Evolutionary conservation across 2,329 filamentous ascomycete species (phyloP).

Genomic region (Alternaria angustiovoidea): DNA sequence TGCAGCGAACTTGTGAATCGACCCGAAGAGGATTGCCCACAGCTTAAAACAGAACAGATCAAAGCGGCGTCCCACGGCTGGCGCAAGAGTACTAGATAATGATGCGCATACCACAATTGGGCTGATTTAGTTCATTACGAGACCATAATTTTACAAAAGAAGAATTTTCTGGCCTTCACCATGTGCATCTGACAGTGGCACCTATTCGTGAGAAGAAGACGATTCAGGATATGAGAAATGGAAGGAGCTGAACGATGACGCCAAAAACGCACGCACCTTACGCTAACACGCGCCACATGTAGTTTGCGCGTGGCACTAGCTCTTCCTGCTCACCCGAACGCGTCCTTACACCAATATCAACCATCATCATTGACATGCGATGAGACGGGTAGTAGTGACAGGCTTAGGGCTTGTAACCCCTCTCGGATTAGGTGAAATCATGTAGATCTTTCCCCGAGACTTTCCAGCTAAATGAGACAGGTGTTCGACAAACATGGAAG

Average conservation of each 20-base stretch:
- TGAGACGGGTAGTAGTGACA: slow-evolving; percentile 61
- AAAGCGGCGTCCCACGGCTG: no score
- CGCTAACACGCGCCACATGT: slow-evolving; percentile 21
- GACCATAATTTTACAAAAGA: no score
- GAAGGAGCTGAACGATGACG: neutral
- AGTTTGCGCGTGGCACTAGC: slow-evolving; percentile 16
- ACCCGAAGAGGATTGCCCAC: neutral
- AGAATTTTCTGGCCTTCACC: no score
- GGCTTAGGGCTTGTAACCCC: slow-evolving; percentile 65
- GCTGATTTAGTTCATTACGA: no score
- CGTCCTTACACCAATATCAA: slow-evolving; percentile 18
- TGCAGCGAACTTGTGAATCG: neutral
- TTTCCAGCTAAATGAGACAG: slow-evolving; percentile 46
- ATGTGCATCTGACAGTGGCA: no score
- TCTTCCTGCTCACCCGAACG: neutral
- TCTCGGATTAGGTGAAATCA: slow-evolving; percentile 71
- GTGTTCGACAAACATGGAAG: slow-evolving; percentile 79
- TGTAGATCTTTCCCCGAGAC: neutral
- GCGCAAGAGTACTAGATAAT: no score
- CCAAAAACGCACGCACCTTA: neutral
- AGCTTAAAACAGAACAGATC: fast-evolving
- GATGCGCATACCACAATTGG: no score
- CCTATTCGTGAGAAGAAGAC: neutral
- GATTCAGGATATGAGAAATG: neutral
- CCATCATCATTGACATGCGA: slow-evolving; percentile 50